A percentile compares a stretch with the other conserved stretches of the same genome.
Conservation (phyloP, 176 grass and related monocot genomes). For the Triticum monococcum region DNA sequence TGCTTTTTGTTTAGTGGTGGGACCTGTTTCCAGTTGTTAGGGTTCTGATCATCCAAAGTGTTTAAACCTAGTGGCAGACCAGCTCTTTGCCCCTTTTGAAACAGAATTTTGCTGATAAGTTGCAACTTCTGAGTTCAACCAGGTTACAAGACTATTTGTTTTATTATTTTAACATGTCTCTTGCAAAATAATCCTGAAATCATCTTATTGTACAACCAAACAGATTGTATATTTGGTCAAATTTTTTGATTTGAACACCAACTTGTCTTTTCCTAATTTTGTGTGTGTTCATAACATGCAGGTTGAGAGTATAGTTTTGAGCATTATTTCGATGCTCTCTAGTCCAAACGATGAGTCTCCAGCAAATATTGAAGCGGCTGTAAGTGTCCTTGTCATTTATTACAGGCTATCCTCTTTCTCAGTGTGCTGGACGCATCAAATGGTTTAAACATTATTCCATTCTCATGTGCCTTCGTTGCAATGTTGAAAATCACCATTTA, state of each 20-base stretch:
- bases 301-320: slow-evolving; percentile 96
- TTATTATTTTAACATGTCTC: not conserved
- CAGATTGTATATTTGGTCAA: not conserved
- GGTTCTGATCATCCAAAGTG: not conserved
- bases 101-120: not conserved
- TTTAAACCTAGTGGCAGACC: not conserved
- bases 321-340: slow-evolving; percentile 97
- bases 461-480: not conserved
- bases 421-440: not conserved
- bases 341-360: slow-evolving; percentile 91
- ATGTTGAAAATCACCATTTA: not conserved
- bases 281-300: slow-evolving; percentile 35
- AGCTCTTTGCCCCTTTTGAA: not conserved
- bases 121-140: not conserved
- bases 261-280: slow-evolving; percentile 10
- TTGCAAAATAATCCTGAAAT: not conserved
- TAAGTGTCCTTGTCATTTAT: slow-evolving; percentile 55
- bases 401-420: not conserved
- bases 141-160: not conserved
- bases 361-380: slow-evolving; percentile 91
- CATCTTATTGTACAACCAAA: not conserved
- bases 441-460: not conserved
- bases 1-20: not conserved
- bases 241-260: not conserved
- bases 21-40: not conserved